Percentiles rank a stretch among this genome's conserved stretches.
These are phyloP conservation scores for Populus tomentosa DNA, from an alignment of 441 rosid species.

Conservation along the genomic window DNA sequence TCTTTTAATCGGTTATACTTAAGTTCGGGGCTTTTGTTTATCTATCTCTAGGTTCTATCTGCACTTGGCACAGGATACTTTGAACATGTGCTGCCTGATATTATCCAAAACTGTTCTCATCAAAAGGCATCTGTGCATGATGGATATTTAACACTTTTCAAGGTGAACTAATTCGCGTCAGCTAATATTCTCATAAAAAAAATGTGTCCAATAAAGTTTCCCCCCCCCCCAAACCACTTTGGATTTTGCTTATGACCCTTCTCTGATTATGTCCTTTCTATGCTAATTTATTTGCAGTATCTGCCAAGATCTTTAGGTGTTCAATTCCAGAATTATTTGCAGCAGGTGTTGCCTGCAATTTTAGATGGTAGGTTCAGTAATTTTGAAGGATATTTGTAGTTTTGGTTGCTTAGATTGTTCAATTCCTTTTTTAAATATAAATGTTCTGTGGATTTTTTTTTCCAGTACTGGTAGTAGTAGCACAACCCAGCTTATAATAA, in stretches of 20 bases:
- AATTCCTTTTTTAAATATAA: background rate
- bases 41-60: slow-evolving; percentile 24
- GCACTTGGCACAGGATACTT: slow-evolving; percentile 57
- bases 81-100: slow-evolving; percentile 85
- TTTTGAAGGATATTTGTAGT: background rate
- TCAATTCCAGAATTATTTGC: slow-evolving; percentile 89
- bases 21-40: background rate
- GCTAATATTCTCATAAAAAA: background rate
- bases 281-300: slow-evolving; percentile 45
- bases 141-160: slow-evolving; percentile 84
- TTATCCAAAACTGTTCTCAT: slow-evolving; percentile 84
- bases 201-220: slow-evolving; percentile 17
- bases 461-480: slow-evolving; percentile 1
- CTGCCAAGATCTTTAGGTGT: slow-evolving; percentile 89
- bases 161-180: slow-evolving; percentile 45
- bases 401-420: slow-evolving; percentile 1
- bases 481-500: background rate
- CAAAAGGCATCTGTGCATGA: slow-evolving; percentile 86
- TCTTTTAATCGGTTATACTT: background rate
- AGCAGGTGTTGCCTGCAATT: slow-evolving; percentile 82
- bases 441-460: slow-evolving; percentile 38
- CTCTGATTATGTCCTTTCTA: slow-evolving; percentile 14
- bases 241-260: slow-evolving; percentile 3
- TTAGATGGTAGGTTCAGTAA: slow-evolving; percentile 58
- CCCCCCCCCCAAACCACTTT: slow-evolving; percentile 11